Base-by-base conservation (phyloP, 176 grass and related monocot species). In the Thalia dealbata region DNA sequence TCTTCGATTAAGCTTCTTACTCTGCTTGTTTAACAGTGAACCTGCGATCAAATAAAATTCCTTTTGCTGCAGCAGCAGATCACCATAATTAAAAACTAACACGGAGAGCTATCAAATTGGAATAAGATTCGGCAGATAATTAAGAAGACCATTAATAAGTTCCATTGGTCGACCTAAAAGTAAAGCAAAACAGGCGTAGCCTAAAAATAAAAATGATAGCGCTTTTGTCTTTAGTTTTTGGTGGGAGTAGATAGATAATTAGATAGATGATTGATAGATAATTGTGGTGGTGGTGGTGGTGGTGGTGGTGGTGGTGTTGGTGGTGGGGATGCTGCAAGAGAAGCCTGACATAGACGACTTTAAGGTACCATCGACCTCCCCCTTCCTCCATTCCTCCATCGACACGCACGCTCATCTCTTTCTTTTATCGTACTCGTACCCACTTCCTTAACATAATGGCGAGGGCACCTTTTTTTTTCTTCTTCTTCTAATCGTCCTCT, bases 391-490 rank as follows among this genome's bases (percentile, higher is more conserved):
- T 29, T 65, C 27, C 13, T 7, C 0, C 4, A 14, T 32, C 62
- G 62, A 65, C 62, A 65, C 62, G 62, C 62, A 23, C 1, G 19
- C 54, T 16, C 14, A 14, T 18, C 62, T 10, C 7, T 14, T 35
- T 32, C n/a, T 61, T 24, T 32, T 65, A 65, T 65, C 62, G 62
- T 30, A 35, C 62, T 29, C 27, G 62, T 65, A 65, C 62, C 62
- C 28, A 28, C 62, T 30, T 32, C 62, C 62, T 16, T 15, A 30
- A 60, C 61, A 30, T 32, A 30, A 64, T 64, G 61, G n/a, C n/a
- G n/a, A 26, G 27, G 10, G 56, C 61, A 18, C 25, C 15, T 64
- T 29, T 19, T 28, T 15, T 14, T 26, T 28, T 63, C 14, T 63
- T 63, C 9, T 7, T n/a, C 54, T 58, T 58, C 54, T 58, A 1